Evolutionary conservation across 495 filamentous ascomycete genomes (phyloP).

Genomic region (Sphaerosporella brunnea): DNA sequence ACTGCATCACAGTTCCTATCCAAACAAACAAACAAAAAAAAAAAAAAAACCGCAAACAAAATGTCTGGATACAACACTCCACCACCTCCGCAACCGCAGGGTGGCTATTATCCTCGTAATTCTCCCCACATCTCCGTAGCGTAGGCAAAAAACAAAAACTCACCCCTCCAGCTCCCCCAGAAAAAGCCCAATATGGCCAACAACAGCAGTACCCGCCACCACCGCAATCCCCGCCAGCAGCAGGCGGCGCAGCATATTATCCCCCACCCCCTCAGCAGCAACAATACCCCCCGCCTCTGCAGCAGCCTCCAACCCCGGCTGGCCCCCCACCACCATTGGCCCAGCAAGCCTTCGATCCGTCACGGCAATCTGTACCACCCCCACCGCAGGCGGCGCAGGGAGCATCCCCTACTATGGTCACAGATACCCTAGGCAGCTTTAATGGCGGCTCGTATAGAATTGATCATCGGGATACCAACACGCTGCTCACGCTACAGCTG

Average conservation of each 20-base stretch:
- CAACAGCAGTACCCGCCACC: conserved; percentile 4
- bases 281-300: conserved; percentile 22
- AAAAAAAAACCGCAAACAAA: no score
- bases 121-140: background rate
- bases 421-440: conserved; percentile 81
- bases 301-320: conserved; percentile 18
- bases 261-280: conserved; percentile 30
- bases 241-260: conserved; percentile 29
- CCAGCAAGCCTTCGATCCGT: conserved; percentile 18
- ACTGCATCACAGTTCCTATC: no score
- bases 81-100: conserved; percentile 2
- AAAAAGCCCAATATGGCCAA: conserved; percentile 8
- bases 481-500: conserved; percentile 71
- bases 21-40: no score
- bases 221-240: conserved; percentile 20
- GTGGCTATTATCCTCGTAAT: conserved; percentile 4
- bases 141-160: no score
- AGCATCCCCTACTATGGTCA: conserved; percentile 36
- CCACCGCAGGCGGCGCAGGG: conserved; percentile 35
- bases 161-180: conserved; percentile 1
- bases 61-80: no score
- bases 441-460: conserved; percentile 90
- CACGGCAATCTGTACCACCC: conserved; percentile 11
- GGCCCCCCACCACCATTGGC: conserved; percentile 14
- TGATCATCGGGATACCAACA: conserved; percentile 82